A percentile compares a stretch with the other conserved stretches of the same genome.
phyloP scores from a whole-genome alignment of 129 eudicot species.

The Helianthus annuus region HanXRQr2.0-SUNRISE NC_035449.2:161251581-161252080 shows the following conservation, averaged over 20 bases:
- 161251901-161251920: neutral
- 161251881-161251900: no score
- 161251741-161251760: neutral
- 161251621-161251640: neutral
- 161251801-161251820: no score
- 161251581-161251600: no score
- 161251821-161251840: no score
- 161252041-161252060: conserved; percentile 21
- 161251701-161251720: conserved; percentile 31
- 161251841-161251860: no score
- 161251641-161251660: conserved; percentile 14
- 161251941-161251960: neutral
- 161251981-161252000: conserved; percentile 4
- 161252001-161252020: conserved; percentile 37
- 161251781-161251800: no score
- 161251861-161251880: neutral
- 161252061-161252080: conserved; percentile 37
- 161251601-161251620: no score
- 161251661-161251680: conserved; percentile 32
- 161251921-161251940: neutral
- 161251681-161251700: conserved; percentile 38
- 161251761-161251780: no score
- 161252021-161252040: conserved; percentile 39
- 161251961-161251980: neutral
- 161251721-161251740: neutral